Percentiles rank a stretch among this genome's conserved stretches.
Conservation (phyloP, 1,284 basidiomycete genomes). For the Meripilus lineatus region DNA sequence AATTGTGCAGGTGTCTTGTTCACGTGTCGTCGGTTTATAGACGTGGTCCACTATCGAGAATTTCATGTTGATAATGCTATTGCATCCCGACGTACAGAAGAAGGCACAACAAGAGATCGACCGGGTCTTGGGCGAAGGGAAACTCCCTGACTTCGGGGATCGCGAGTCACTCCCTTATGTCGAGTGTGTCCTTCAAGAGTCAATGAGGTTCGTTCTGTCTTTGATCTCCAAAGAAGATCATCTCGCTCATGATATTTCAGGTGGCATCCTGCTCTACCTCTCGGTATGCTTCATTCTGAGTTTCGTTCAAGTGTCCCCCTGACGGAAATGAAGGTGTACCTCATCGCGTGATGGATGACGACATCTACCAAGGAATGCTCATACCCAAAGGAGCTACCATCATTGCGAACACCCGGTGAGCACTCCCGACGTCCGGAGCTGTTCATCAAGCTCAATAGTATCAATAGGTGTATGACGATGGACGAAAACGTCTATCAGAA, state of each 20-base stretch:
- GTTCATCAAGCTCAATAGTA: slow-evolving; percentile 12
- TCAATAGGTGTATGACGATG: slow-evolving; percentile 1
- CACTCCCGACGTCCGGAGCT: too few relatives aligned
- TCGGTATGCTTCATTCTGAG: slow-evolving; percentile 12
- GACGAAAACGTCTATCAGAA: slow-evolving; percentile 2
- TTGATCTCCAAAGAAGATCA: too few relatives aligned
- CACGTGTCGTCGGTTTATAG: too few relatives aligned
- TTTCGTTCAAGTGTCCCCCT: too few relatives aligned
- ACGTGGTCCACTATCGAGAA: slow-evolving; percentile 4
- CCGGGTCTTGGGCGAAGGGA: slow-evolving; percentile 3
- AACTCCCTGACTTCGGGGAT: slow-evolving; percentile 3
- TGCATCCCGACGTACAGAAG: slow-evolving; percentile 20
- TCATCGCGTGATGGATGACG: slow-evolving; percentile 25
- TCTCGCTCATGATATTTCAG: too few relatives aligned
- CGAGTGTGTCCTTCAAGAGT: neutral
- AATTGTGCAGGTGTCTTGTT: too few relatives aligned
- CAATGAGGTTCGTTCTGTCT: neutral
- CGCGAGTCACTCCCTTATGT: neutral
- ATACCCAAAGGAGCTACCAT: slow-evolving; percentile 26
- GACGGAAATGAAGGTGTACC: slow-evolving; percentile 17
- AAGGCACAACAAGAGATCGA: slow-evolving; percentile 8
- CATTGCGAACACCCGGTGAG: slow-evolving; percentile 33
- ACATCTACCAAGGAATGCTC: slow-evolving; percentile 21
- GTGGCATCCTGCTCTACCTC: slow-evolving; percentile 27
- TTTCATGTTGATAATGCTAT: slow-evolving; percentile 27